phyloP scores from a whole-genome alignment of 73 alveolate genomes.

The Tetrahymena elliotti region DNA sequence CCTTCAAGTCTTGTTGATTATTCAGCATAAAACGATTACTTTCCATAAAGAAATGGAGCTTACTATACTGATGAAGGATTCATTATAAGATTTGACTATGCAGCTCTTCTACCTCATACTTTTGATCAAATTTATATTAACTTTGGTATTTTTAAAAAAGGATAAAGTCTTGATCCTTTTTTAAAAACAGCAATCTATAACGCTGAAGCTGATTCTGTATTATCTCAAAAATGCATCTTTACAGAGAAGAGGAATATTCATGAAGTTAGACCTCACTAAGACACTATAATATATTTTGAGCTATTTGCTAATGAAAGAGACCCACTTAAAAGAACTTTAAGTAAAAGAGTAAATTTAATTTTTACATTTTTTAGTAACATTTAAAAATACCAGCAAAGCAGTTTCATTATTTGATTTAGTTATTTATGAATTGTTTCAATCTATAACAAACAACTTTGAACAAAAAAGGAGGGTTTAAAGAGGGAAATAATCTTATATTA shows the following conservation, averaged over 20 bases:
- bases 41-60: neutral
- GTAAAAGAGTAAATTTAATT: neutral
- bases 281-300: neutral
- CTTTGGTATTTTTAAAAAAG: neutral
- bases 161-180: neutral
- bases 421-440: no score
- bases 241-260: neutral
- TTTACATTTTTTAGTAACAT: no score
- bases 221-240: neutral
- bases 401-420: no score
- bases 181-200: neutral
- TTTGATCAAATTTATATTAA: neutral
- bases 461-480: no score
- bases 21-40: neutral
- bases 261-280: neutral
- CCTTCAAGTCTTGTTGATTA: neutral
- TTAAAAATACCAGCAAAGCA: no score
- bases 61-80: neutral
- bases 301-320: neutral
- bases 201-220: neutral
- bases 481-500: neutral
- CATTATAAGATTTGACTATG: neutral
- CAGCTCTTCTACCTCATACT: neutral
- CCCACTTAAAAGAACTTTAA: neutral
- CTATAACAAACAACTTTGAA: no score